phyloP scores from a whole-genome alignment of 2,329 filamentous ascomycete genomes.

The Pseudogymnoascus sp. region DNA sequence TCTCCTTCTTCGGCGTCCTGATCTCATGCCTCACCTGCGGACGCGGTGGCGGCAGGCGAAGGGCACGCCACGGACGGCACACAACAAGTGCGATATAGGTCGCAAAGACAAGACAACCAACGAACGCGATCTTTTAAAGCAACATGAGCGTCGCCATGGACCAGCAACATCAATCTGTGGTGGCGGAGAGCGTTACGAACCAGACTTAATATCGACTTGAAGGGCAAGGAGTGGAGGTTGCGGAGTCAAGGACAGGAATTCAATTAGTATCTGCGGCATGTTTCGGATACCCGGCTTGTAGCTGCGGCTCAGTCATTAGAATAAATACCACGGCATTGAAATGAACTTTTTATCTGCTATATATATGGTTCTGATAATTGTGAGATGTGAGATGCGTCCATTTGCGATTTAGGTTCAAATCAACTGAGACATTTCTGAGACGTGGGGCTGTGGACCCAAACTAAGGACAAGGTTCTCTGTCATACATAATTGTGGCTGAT shows the following conservation, averaged over 20 bases:
- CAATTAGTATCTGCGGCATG: not conserved
- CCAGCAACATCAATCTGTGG: not conserved
- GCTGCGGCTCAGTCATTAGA: slow-evolving; percentile 1
- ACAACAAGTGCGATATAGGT: slow-evolving; percentile 13
- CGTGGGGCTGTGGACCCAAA: slow-evolving; percentile 1
- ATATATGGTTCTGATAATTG: not conserved
- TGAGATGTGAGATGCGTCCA: not conserved
- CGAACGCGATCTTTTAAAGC: not conserved
- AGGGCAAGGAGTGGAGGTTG: not conserved
- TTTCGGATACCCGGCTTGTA: not conserved
- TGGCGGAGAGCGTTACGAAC: not conserved
- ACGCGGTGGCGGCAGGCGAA: slow-evolving; percentile 22
- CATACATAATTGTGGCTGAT: not conserved
- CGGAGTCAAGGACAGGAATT: slow-evolving; percentile 5
- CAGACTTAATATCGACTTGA: not conserved
- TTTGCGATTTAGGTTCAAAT: not conserved
- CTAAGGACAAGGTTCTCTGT: not conserved
- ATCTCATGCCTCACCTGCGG: slow-evolving; percentile 31
- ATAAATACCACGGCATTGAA: slow-evolving; percentile 4
- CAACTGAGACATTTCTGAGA: not conserved
- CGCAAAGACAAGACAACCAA: not conserved
- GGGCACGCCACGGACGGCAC: slow-evolving; percentile 9
- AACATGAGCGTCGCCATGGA: not conserved
- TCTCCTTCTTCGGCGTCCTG: slow-evolving; percentile 28
- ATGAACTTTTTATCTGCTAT: slow-evolving; percentile 1